Percentiles rank a stretch among this genome's conserved stretches.
These are phyloP conservation scores for Aureobasidium vineae DNA, from an alignment of 2,329 filamentous ascomycete genomes.

Conservation along the genomic window DNA sequence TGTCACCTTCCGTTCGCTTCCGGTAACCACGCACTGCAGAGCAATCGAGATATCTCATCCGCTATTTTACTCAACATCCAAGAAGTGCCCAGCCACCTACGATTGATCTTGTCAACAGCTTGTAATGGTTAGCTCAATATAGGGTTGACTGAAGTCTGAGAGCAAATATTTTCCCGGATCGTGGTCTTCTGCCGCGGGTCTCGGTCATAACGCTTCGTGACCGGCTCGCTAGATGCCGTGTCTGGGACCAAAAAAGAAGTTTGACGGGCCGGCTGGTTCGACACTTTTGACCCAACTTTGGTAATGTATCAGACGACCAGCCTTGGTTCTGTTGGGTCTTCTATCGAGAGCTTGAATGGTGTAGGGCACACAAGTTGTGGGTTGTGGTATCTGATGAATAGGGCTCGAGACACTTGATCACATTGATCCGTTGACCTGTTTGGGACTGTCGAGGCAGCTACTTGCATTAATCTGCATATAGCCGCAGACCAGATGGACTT, in stretches of 20 bases:
- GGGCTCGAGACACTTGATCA: neutral
- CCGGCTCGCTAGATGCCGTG: constrained; percentile 1
- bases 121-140: neutral
- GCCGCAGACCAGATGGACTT: neutral
- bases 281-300: neutral
- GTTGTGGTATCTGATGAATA: neutral
- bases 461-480: neutral
- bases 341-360: neutral
- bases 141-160: neutral
- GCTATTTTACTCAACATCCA: neutral
- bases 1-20: constrained; percentile 2
- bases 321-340: neutral
- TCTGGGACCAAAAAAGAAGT: neutral
- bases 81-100: neutral
- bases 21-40: neutral
- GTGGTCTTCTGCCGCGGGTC: neutral
- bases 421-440: neutral
- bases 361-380: neutral
- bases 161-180: neutral
- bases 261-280: neutral
- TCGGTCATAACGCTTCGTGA: neutral
- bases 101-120: neutral
- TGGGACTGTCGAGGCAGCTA: neutral
- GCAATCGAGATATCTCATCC: neutral
- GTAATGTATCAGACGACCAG: neutral